Evolutionary conservation across 805 yeast species (phyloP), one percentile per base, ranked within the genome.

Genomic region (Pichia sporocuriosa): DNA sequence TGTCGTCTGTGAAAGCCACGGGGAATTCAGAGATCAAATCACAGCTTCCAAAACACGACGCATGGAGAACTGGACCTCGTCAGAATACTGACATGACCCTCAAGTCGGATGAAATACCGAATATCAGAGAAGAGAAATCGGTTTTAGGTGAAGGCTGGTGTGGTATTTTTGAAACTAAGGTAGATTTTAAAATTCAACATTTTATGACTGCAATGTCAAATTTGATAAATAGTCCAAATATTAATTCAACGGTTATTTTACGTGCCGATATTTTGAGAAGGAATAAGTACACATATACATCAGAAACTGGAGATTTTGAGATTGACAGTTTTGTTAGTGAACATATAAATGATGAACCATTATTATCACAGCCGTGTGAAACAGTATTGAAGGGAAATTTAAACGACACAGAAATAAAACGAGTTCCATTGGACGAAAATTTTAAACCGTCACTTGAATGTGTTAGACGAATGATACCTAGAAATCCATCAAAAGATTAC

Each of bases 201-300:
- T 87, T 80, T 55, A 79, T 77, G 42, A 64, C 65, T 3, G 96
- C 96, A 6, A 82, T 87, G 89, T 61, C 74, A 33, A 84, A 86
- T 59, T 69, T 87, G 46, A 83, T 87, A 40, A 70, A 73, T 45
- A 86, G 85, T 49, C 96, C 96, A 15, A 84, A 88, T 57, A 84
- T 87, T 62, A 90, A 89, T 63, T 89, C 97, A 10, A 84, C 96
- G 0, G 93, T 87, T 27, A 83, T 89, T 26, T 67, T 90, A 62
- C 67, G 97, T 50, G 95, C 97, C 0, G 97, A 90, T 62, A 77
- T 88, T 20, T 57, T 84, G 35, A 66, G 68, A 33, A 82, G 79
- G 50, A 65, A 64, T 42, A 61, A 54, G 6, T 77, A 67, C 53
- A 68, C 62, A 19, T 56, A 64, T 28, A 32, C 38, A 3, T 52